These are phyloP conservation scores for Coemansia sp. DNA, from an alignment of 192 early-diverging fungal species.

Conservation along the genomic window DNA sequence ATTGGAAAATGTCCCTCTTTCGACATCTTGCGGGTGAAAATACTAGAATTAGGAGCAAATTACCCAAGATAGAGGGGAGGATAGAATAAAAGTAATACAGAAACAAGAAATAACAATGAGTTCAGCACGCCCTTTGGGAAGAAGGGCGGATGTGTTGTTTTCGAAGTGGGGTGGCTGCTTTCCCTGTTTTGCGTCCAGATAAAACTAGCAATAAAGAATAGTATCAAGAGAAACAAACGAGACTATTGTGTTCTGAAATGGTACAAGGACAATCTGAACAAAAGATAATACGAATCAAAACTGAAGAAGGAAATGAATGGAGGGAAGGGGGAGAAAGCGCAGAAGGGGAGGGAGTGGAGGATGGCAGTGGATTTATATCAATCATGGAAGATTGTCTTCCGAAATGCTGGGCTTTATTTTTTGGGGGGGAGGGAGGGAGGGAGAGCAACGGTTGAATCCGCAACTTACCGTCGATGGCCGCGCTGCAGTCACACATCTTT, in stretches of 20 bases:
- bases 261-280: slow-evolving; percentile 1
- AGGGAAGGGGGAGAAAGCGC: neutral
- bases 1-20: neutral
- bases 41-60: slow-evolving; percentile 5
- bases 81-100: slow-evolving; percentile 1
- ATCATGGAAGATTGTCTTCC: neutral
- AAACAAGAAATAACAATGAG: slow-evolving; percentile 15
- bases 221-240: neutral
- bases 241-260: neutral
- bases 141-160: neutral
- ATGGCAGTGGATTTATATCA: neutral
- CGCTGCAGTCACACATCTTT: neutral
- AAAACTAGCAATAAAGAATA: neutral
- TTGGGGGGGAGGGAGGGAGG: neutral
- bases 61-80: neutral
- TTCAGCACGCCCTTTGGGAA: neutral
- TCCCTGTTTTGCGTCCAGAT: neutral
- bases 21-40: neutral
- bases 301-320: neutral
- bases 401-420: neutral
- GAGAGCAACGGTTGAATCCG: neutral
- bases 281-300: neutral
- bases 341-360: neutral
- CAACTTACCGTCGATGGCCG: neutral
- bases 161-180: too few species aligned